Evolutionary conservation across 768 basidiomycete genomes (phyloP).

Genomic region (Botryobasidium botryosum): DNA sequence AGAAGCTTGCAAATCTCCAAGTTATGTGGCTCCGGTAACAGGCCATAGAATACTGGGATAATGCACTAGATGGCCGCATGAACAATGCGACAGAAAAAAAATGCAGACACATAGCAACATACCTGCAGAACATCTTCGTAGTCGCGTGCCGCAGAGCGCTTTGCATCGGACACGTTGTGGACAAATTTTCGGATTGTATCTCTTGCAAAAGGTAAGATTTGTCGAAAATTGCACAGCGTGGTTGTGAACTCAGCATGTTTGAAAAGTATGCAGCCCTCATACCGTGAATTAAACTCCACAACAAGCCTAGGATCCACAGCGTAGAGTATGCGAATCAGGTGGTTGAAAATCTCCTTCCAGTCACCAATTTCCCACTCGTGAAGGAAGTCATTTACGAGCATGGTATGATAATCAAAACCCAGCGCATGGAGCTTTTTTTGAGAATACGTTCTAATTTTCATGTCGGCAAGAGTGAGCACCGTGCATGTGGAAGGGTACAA

Average conservation of each 20-base stretch:
- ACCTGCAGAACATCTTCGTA: conserved; percentile 19
- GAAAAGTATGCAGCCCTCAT: not conserved
- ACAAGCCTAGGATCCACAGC: not conserved
- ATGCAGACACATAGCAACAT: not conserved
- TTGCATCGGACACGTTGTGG: conserved; percentile 4
- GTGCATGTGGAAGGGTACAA: not conserved
- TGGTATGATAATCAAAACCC: conserved; percentile 15
- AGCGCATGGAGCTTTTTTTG: not conserved
- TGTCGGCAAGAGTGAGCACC: conserved; percentile 14
- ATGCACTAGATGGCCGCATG: no score
- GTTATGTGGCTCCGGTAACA: conserved; percentile 6
- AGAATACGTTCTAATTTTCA: conserved; percentile 17
- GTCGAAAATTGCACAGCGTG: not conserved
- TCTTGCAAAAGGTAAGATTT: not conserved
- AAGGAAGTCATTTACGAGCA: conserved; percentile 23
- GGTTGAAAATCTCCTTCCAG: conserved; percentile 24
- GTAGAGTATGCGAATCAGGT: conserved; percentile 18
- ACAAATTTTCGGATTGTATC: conserved; percentile 2
- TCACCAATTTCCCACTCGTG: conserved; percentile 28
- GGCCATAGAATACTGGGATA: conserved; percentile 8
- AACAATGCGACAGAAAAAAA: no score
- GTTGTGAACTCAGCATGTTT: not conserved
- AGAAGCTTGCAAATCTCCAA: conserved; percentile 2
- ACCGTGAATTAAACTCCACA: not conserved
- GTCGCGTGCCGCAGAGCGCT: conserved; percentile 11